These are phyloP conservation scores for Agroathelia rolfsii DNA, from an alignment of 1,284 basidiomycete genomes.

Conservation along the genomic window DNA sequence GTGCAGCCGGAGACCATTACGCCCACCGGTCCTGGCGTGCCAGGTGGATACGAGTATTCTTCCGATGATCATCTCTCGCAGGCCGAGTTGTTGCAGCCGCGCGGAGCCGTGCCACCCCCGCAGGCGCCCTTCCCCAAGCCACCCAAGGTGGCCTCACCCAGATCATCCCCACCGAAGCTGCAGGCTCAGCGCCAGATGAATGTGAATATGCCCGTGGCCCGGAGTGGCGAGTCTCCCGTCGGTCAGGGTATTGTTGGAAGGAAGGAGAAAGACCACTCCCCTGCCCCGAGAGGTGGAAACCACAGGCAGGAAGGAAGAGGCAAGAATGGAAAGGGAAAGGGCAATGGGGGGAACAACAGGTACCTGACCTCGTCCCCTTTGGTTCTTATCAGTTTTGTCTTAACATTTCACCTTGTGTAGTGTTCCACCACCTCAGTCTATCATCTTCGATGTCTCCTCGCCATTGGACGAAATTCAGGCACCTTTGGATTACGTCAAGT, in stretches of 20 bases:
- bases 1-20: conserved; percentile 33
- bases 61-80: conserved; percentile 10
- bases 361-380: conserved; percentile 20
- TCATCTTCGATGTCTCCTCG: conserved; percentile 67
- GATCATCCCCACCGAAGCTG: conserved; percentile 54
- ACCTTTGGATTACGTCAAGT: conserved; percentile 60
- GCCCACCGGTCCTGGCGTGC: too few species aligned
- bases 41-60: conserved; percentile 13
- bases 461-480: conserved; percentile 64
- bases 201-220: conserved; percentile 28
- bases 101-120: conserved; percentile 23
- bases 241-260: conserved; percentile 32
- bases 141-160: conserved; percentile 42
- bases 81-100: conserved; percentile 11
- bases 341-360: conserved; percentile 33
- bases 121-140: conserved; percentile 44
- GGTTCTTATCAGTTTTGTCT: conserved; percentile 4
- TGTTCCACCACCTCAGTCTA: conserved; percentile 48
- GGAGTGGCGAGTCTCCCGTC: conserved; percentile 33
- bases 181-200: conserved; percentile 33
- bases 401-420: conserved; percentile 23
- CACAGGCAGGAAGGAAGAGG: conserved; percentile 31
- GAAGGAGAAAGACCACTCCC: conserved; percentile 62
- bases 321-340: conserved; percentile 26
- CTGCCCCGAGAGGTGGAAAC: conserved; percentile 41